A percentile compares a stretch with the other conserved stretches of the same genome.
These are phyloP conservation scores for Auriculariales sp. DNA, from an alignment of 768 basidiomycete species.

Conservation along the genomic window DNA sequence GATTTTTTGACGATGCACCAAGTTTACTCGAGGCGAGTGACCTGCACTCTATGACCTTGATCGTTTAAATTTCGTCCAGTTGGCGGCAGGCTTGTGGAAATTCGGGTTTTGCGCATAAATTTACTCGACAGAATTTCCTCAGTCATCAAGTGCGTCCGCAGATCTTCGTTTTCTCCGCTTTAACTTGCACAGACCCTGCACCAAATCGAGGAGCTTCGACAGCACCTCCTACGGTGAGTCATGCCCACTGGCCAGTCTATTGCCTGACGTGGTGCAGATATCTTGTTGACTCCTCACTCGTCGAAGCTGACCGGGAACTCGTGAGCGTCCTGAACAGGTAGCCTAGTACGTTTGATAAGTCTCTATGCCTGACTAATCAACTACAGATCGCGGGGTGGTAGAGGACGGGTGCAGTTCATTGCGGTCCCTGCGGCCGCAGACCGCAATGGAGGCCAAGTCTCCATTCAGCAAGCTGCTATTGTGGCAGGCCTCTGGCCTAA, in stretches of 20 bases:
- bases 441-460: conserved; percentile 36
- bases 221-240: conserved; percentile 64
- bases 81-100: conserved; percentile 73
- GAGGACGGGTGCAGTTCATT: conserved; percentile 64
- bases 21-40: conserved; percentile 72
- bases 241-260: conserved; percentile 4
- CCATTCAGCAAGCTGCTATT: conserved; percentile 67
- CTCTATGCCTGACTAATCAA: neutral
- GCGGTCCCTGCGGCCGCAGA: conserved; percentile 57
- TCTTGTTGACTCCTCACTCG: conserved; percentile 77
- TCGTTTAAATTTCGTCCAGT: too few relatives aligned
- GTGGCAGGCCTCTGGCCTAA: conserved; percentile 86
- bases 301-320: conserved; percentile 49
- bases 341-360: conserved; percentile 2
- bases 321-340: conserved; percentile 59
- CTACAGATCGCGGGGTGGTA: conserved; percentile 55
- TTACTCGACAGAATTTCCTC: conserved; percentile 67
- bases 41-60: too few relatives aligned
- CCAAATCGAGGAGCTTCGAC: conserved; percentile 91
- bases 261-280: conserved; percentile 33
- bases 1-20: conserved; percentile 92
- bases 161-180: too few relatives aligned
- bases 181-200: conserved; percentile 52
- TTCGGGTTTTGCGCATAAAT: conserved; percentile 45
- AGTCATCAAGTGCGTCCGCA: conserved; percentile 48